phyloP scores from a whole-genome alignment of 2,329 filamentous ascomycete species.

The Pezicula rhizophila region DNA sequence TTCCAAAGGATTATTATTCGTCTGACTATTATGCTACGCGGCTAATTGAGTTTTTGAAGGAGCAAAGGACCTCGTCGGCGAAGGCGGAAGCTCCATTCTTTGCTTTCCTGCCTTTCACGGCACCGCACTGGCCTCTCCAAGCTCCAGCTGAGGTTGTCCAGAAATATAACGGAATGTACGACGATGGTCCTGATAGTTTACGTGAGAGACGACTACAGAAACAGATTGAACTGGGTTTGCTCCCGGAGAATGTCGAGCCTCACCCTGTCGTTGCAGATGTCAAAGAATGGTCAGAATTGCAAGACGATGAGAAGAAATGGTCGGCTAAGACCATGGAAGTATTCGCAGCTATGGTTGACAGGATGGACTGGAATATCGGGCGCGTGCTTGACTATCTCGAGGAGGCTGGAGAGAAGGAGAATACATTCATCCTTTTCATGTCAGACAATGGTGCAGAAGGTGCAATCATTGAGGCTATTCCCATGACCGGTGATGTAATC shows the following conservation, averaged over 20 bases:
- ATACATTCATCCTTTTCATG: constrained; percentile 59
- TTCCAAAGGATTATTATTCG: constrained; percentile 10
- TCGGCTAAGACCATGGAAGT: constrained; percentile 43
- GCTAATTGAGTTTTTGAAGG: constrained; percentile 9
- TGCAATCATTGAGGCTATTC: constrained; percentile 51
- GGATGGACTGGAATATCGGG: constrained; percentile 56
- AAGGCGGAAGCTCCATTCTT: constrained; percentile 34
- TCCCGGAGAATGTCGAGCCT: constrained; percentile 9
- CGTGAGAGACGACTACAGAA: constrained; percentile 45
- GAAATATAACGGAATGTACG: constrained; percentile 47
- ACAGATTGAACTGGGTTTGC: constrained; percentile 44
- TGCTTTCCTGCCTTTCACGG: constrained; percentile 44
- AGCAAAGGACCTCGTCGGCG: constrained; percentile 16
- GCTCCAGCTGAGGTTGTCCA: constrained; percentile 29
- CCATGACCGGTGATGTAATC: constrained; percentile 33
- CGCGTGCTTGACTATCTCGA: constrained; percentile 46
- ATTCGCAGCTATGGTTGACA: constrained; percentile 40
- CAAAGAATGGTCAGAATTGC: constrained; percentile 10
- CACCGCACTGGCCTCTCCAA: constrained; percentile 49
- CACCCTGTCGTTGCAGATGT: constrained; percentile 15
- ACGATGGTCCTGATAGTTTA: constrained; percentile 53
- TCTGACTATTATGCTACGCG: constrained; percentile 8
- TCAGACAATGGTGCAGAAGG: constrained; percentile 59
- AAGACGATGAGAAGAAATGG: constrained; percentile 29
- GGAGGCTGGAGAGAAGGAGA: constrained; percentile 51